Evolutionary conservation across 257 asterid species (phyloP).

Genomic region (Fraxinus quadrangulata): DNA sequence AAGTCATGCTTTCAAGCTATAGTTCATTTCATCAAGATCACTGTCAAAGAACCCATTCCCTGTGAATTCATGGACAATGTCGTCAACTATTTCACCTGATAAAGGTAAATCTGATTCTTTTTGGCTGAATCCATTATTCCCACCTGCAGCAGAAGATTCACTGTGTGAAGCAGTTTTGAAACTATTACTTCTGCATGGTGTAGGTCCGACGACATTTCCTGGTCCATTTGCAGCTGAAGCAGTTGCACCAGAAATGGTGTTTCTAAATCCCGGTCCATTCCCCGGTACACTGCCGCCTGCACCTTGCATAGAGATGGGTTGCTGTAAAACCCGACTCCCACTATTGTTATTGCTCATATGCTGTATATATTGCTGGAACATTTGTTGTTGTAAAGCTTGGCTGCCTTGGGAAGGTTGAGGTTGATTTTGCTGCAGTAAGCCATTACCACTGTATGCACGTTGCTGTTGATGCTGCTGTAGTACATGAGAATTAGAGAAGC

Average conservation of each 20-base stretch:
- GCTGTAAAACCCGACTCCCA: slow-evolving; percentile 39
- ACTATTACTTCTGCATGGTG: slow-evolving; percentile 64
- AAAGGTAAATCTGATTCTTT: slow-evolving; percentile 55
- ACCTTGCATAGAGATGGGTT: slow-evolving; percentile 38
- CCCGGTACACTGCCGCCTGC: slow-evolving; percentile 32
- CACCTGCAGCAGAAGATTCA: slow-evolving; percentile 39
- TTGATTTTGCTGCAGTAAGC: slow-evolving; percentile 48
- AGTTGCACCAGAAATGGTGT: slow-evolving; percentile 30
- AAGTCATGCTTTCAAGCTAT: slow-evolving; percentile 58
- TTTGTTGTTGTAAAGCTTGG: slow-evolving; percentile 69
- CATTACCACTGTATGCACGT: slow-evolving; percentile 29
- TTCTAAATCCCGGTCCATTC: slow-evolving; percentile 44
- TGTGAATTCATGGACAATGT: slow-evolving; percentile 63
- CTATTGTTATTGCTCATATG: slow-evolving; percentile 51
- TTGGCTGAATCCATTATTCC: slow-evolving; percentile 31
- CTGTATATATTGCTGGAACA: slow-evolving; percentile 72
- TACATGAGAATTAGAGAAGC: slow-evolving; percentile 43
- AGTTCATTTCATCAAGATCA: slow-evolving; percentile 78
- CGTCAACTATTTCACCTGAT: slow-evolving; percentile 58
- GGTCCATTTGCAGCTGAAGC: slow-evolving; percentile 34
- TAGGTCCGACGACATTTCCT: slow-evolving; percentile 28
- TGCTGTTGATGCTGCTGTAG: slow-evolving; percentile 28
- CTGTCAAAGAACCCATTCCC: slow-evolving; percentile 68
- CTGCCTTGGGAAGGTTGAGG: slow-evolving; percentile 46
- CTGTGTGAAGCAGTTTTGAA: slow-evolving; percentile 53